Evolutionary conservation across 768 basidiomycete species (phyloP), one percentile per base, ranked within the genome.

Genomic region (Lentinula detonsa): DNA sequence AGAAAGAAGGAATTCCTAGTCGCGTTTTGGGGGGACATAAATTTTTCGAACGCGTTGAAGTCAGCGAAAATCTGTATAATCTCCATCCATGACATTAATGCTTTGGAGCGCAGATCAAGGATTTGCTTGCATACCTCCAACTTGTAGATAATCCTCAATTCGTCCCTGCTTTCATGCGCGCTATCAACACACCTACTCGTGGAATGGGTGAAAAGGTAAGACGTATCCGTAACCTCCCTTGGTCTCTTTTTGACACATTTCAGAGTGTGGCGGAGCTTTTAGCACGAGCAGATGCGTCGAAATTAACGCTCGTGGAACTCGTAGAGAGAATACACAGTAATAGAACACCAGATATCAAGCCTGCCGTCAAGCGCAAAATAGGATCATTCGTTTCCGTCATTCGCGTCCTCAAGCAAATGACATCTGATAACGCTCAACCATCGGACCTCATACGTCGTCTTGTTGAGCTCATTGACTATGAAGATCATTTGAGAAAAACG

Each of bases 21-120:
- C 75, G 84, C 61, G 81, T 95, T 53, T 78, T 95, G 2, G 87
- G 85, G 21, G 92, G 92, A 0, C 88, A 90, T 67, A 90, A 87
- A 68, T 94, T 94, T 78, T 95, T 95, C 66, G 91, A 94, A 64
- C 84, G 92, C 16, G 69, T 84, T 67, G 93, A 94, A 78, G 88
- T 86, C 46, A 52, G 75, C 64, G 34, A 15, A 37, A 23, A 33
- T 43, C 53, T 10, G 37, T 63, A 23, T 21, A 15, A 5, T 7
- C 8, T 11, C 40, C 37, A 10, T 15, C 5, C 53, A 18, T 10
- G 16, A 5, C 18, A 40, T 18, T 55, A 10, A 55, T 16, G 18
- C 9, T 37, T 23, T 28, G 8, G 28, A 49, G 8, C 46, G 6
- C 63, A 90, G 87, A 82, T 95, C 68, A 93, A 93, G 74, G 90